These are phyloP conservation scores for Lactarius hatsudake DNA, from an alignment of 768 basidiomycete genomes.

Conservation along the genomic window DNA sequence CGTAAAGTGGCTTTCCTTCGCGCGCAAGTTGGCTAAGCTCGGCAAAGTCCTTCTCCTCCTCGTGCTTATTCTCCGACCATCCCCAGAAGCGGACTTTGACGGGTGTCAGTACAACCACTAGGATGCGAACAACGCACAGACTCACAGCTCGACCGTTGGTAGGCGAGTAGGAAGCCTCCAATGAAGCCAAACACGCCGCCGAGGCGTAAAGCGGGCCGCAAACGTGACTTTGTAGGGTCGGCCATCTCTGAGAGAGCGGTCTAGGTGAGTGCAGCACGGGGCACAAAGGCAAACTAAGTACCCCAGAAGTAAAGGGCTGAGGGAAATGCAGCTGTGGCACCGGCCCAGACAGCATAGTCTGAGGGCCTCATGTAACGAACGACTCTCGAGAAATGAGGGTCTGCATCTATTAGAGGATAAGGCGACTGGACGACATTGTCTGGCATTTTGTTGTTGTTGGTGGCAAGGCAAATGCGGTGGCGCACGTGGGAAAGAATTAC, in stretches of 20 bases:
- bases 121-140: slow-evolving; percentile 23
- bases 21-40: slow-evolving; percentile 74
- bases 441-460: slow-evolving; percentile 40
- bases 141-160: slow-evolving; percentile 86
- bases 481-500: slow-evolving; percentile 17
- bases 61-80: slow-evolving; percentile 85
- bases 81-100: slow-evolving; percentile 87
- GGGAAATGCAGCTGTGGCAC: slow-evolving; percentile 77
- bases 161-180: slow-evolving; percentile 91
- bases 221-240: slow-evolving; percentile 40
- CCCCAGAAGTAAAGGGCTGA: slow-evolving; percentile 79
- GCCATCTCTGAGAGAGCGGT: slow-evolving; percentile 42
- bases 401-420: slow-evolving; percentile 90
- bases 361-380: slow-evolving; percentile 83
- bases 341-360: slow-evolving; percentile 86
- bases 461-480: neutral
- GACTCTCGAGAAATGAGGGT: slow-evolving; percentile 87
- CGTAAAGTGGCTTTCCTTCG: slow-evolving; percentile 84
- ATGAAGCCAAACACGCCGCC: slow-evolving; percentile 80
- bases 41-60: slow-evolving; percentile 70
- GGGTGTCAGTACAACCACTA: slow-evolving; percentile 16
- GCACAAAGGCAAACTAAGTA: slow-evolving; percentile 34
- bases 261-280: slow-evolving; percentile 26
- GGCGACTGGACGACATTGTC: slow-evolving; percentile 57
- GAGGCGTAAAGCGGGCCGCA: slow-evolving; percentile 45